phyloP scores from a whole-genome alignment of 139 green algal species.

The Tetradesmus lagerheimii region DNA sequence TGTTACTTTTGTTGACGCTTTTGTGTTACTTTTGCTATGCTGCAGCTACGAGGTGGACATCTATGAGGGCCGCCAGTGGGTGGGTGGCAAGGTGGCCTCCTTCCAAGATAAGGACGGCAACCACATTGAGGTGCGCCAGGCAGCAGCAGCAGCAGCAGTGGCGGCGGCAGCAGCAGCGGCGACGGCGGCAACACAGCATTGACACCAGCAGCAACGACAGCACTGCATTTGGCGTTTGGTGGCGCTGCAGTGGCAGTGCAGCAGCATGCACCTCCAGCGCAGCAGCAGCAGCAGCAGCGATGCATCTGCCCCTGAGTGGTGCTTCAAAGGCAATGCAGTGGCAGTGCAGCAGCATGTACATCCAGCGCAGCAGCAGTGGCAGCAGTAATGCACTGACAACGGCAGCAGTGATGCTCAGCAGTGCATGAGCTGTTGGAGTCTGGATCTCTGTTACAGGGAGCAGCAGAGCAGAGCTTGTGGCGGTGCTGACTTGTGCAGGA shows the following conservation, averaged over 20 bases:
- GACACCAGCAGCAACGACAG: neutral
- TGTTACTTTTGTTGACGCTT: neutral
- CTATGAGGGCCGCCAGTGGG: slow-evolving; percentile 90
- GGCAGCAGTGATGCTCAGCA: too few species aligned
- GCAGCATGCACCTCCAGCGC: neutral
- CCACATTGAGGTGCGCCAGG: slow-evolving; percentile 87
- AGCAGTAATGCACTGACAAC: neutral
- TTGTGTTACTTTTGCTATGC: neutral
- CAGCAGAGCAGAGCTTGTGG: too few species aligned
- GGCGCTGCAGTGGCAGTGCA: too few species aligned
- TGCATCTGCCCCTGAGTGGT: neutral
- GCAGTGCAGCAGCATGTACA: neutral
- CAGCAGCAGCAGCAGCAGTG: neutral
- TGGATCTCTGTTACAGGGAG: too few species aligned
- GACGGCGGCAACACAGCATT: neutral
- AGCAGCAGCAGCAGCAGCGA: neutral
- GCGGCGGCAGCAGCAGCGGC: neutral
- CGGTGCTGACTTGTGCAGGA: too few species aligned
- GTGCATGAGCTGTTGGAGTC: too few species aligned
- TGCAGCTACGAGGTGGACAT: slow-evolving; percentile 93
- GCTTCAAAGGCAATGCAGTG: too few species aligned
- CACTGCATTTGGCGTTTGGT: too few species aligned
- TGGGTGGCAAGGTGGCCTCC: slow-evolving; percentile 97
- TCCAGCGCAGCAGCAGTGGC: neutral
- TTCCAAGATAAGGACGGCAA: slow-evolving; percentile 96